Evolutionary conservation across 805 yeast species (phyloP).

Genomic region (Teunomyces barrocoloradensis): DNA sequence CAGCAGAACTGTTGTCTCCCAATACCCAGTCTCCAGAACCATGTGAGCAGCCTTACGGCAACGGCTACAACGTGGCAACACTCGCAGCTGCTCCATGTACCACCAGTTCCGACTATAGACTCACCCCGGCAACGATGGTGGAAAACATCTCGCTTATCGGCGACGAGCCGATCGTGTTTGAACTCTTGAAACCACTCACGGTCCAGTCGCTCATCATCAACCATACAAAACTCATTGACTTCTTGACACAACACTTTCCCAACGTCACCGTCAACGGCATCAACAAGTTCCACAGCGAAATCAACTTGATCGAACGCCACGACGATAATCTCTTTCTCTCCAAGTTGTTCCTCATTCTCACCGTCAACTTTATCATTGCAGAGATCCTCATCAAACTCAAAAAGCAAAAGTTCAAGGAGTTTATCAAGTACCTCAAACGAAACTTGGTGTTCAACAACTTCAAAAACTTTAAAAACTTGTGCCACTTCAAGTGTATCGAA

Average conservation of each 20-base stretch:
- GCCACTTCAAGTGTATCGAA: slow-evolving; percentile 29
- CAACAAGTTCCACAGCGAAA: slow-evolving; percentile 7
- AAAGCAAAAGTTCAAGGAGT: slow-evolving; percentile 21
- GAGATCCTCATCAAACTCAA: slow-evolving; percentile 31
- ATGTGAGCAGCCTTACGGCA: too few species aligned
- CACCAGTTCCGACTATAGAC: slow-evolving; percentile 6
- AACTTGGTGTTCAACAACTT: slow-evolving; percentile 15
- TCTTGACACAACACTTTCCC: slow-evolving; percentile 16
- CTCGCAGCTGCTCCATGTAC: background rate
- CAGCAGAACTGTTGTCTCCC: background rate
- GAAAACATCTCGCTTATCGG: slow-evolving; percentile 23
- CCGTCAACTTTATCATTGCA: slow-evolving; percentile 25
- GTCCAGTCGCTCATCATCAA: slow-evolving; percentile 24
- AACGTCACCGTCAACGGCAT: background rate
- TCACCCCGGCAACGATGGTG: slow-evolving; percentile 21
- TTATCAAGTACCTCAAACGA: slow-evolving; percentile 17
- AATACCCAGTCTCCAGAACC: background rate
- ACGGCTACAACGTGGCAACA: background rate
- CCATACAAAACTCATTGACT: slow-evolving; percentile 21
- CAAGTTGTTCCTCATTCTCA: slow-evolving; percentile 22
- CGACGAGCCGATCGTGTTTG: slow-evolving; percentile 26
- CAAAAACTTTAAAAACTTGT: slow-evolving; percentile 23
- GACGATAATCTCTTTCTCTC: slow-evolving; percentile 28
- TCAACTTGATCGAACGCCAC: slow-evolving; percentile 20
- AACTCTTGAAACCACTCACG: slow-evolving; percentile 27